phyloP scores from a whole-genome alignment of 768 basidiomycete genomes.

The Pulveroboletus sp. region DNA sequence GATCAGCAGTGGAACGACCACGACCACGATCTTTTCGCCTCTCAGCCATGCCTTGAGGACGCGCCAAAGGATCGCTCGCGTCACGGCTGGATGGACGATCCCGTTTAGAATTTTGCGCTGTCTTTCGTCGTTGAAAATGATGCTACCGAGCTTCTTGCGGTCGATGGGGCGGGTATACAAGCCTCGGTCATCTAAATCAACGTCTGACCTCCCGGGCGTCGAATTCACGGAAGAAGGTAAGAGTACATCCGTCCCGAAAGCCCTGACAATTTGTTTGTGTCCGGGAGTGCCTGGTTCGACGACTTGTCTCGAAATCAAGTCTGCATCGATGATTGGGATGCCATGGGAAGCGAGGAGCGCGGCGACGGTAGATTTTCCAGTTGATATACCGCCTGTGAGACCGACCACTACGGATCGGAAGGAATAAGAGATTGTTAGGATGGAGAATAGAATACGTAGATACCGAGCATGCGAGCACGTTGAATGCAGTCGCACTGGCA shows the following conservation, averaged over 20 bases:
- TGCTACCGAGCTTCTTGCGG: conserved; percentile 74
- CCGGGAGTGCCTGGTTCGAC: conserved; percentile 80
- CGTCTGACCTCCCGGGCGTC: not conserved
- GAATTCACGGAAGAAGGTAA: conserved; percentile 24
- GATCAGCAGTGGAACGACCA: conserved; percentile 91
- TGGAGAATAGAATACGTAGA: not conserved
- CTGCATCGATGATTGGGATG: conserved; percentile 91
- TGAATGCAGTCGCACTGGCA: too few relatives aligned
- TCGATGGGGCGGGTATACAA: conserved; percentile 65
- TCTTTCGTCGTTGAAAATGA: conserved; percentile 76
- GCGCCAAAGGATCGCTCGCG: conserved; percentile 66
- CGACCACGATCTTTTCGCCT: conserved; percentile 73
- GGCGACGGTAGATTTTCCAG: conserved; percentile 94
- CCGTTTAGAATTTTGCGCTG: conserved; percentile 72
- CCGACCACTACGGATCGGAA: conserved; percentile 64
- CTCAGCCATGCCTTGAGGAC: conserved; percentile 68
- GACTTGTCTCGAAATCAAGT: conserved; percentile 80
- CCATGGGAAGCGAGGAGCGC: conserved; percentile 57
- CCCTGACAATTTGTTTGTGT: conserved; percentile 58
- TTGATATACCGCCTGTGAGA: conserved; percentile 93
- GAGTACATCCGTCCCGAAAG: conserved; percentile 72
- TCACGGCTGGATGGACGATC: conserved; percentile 91
- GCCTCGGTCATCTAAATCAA: not conserved
- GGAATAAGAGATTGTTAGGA: not conserved
- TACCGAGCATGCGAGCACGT: conserved; percentile 27